These are phyloP conservation scores for Gossypium lobatum DNA, from an alignment of 441 rosid genomes.

Conservation along the genomic window DNA sequence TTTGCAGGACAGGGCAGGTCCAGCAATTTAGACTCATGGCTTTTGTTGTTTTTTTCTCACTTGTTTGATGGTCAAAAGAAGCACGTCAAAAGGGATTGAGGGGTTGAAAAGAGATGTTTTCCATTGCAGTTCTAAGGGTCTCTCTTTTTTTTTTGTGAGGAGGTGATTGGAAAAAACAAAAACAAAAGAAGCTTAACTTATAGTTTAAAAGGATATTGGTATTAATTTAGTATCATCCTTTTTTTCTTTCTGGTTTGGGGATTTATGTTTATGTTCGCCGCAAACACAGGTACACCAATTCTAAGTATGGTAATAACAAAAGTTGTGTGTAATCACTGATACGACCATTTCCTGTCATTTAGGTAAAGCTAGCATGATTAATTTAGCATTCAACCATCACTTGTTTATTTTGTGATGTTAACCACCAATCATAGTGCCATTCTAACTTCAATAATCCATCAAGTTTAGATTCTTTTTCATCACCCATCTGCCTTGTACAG, in stretches of 20 bases:
- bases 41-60: neutral
- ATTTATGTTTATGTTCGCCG: neutral
- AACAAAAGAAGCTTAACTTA: neutral
- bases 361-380: neutral
- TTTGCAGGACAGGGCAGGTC: constrained; percentile 36
- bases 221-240: neutral
- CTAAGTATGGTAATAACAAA: neutral
- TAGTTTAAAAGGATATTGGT: neutral
- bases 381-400: constrained; percentile 29
- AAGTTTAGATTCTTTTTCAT: neutral
- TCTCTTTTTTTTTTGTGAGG: neutral
- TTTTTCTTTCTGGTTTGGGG: neutral
- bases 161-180: neutral
- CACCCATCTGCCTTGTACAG: neutral
- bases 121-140: neutral
- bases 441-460: constrained; percentile 12
- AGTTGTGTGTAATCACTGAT: neutral
- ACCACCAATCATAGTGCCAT: constrained; percentile 39
- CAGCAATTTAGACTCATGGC: constrained; percentile 61
- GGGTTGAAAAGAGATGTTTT: neutral
- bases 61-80: neutral
- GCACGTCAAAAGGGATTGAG: neutral
- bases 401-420: too few relatives aligned
- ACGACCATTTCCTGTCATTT: neutral
- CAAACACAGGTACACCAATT: constrained; percentile 17